These are phyloP conservation scores for Selaginella tamariscina DNA, from an alignment of 75 land plant species.

Conservation along the genomic window DNA sequence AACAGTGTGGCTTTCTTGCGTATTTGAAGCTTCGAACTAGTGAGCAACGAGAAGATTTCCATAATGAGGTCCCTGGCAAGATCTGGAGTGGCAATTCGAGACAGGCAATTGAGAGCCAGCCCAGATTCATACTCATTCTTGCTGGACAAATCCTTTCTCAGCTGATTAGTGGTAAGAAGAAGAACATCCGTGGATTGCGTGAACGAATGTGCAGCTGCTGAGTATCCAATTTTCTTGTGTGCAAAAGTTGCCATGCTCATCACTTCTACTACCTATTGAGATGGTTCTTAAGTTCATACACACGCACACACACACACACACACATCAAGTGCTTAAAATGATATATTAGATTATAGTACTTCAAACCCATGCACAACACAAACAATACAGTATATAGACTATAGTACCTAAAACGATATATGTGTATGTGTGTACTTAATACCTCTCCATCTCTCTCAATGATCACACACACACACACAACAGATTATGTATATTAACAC, in stretches of 20 bases:
- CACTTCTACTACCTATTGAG: constrained; percentile 67
- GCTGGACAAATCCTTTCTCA: constrained; percentile 69
- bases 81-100: constrained; percentile 42
- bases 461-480: too few relatives aligned
- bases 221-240: constrained; percentile 57
- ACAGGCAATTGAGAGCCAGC: constrained; percentile 51
- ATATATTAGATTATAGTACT: too few relatives aligned
- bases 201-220: constrained; percentile 72
- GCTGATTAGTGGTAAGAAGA: constrained; percentile 60
- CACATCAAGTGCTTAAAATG: too few relatives aligned
- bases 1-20: constrained; percentile 48
- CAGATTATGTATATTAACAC: too few relatives aligned
- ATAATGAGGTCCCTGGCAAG: constrained; percentile 57
- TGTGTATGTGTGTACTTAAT: too few relatives aligned
- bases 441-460: too few relatives aligned
- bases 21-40: constrained; percentile 26
- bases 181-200: constrained; percentile 50
- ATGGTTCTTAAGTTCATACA: too few relatives aligned
- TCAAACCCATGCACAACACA: too few relatives aligned
- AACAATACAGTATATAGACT: too few relatives aligned
- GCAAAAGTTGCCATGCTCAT: constrained; percentile 47
- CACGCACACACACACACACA: too few relatives aligned
- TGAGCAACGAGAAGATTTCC: constrained; percentile 48
- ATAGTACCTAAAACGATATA: too few relatives aligned
- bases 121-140: constrained; percentile 37